Percentiles rank a stretch among this genome's conserved stretches.
These are phyloP conservation scores for Anthracocystis walkeri DNA, from an alignment of 1,284 basidiomycete species.

Conservation along the genomic window DNA sequence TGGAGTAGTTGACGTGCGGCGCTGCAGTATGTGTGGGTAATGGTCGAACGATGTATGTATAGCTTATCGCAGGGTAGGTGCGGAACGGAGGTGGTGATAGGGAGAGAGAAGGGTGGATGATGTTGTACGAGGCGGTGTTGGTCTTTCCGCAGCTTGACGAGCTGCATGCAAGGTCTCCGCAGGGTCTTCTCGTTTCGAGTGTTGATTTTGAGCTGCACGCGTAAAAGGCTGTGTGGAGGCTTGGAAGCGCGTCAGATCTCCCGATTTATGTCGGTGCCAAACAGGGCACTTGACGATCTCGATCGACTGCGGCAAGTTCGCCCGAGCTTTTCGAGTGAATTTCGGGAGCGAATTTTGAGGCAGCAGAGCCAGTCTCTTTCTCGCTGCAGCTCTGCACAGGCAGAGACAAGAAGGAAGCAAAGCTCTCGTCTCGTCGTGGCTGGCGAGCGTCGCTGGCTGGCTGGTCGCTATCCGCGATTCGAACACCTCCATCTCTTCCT, in stretches of 20 bases:
- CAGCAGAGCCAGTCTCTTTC: constrained; percentile 4
- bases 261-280: constrained; percentile 11
- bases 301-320: constrained; percentile 49
- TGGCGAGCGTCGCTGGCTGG: not conserved
- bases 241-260: constrained; percentile 19
- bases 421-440: not conserved
- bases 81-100: not conserved
- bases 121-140: constrained; percentile 12
- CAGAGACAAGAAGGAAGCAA: not conserved
- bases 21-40: too few species aligned
- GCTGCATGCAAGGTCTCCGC: constrained; percentile 24
- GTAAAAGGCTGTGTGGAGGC: constrained; percentile 24
- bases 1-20: not conserved
- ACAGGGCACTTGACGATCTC: not conserved
- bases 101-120: not conserved
- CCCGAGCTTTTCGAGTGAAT: constrained; percentile 11
- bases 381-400: not conserved
- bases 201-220: constrained; percentile 6
- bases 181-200: constrained; percentile 19
- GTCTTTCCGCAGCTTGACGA: constrained; percentile 12
- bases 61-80: not conserved
- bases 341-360: constrained; percentile 5
- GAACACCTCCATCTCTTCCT: constrained; percentile 25
- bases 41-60: too few species aligned
- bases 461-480: constrained; percentile 26